Conservation (phyloP, 176 grass and related monocot species). For the Rhynchospora pubera region DNA sequence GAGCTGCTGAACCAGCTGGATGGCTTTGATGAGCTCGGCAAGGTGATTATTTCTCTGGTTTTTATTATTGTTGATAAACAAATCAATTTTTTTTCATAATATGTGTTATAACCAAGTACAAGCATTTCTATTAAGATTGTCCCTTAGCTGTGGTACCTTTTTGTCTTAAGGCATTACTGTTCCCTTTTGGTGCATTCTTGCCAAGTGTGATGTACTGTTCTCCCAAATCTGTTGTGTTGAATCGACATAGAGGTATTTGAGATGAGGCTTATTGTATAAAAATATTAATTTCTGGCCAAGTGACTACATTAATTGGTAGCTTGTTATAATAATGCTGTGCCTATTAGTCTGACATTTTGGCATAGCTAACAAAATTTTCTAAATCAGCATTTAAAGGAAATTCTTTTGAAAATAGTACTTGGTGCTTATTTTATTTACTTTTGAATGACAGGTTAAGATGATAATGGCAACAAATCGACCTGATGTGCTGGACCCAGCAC, state of each 20-base stretch:
- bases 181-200: background rate
- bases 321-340: no score
- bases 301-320: background rate
- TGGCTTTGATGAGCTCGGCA: constrained; percentile 92
- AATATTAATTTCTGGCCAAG: background rate
- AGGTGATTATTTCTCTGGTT: constrained; percentile 37
- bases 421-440: background rate
- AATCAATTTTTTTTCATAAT: background rate
- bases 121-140: background rate
- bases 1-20: constrained; percentile 94
- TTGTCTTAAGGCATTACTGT: background rate
- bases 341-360: background rate
- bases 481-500: constrained; percentile 89
- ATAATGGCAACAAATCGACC: constrained; percentile 95
- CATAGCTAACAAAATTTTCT: background rate
- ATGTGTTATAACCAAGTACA: background rate
- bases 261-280: background rate
- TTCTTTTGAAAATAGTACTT: background rate
- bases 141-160: background rate
- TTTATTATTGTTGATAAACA: background rate
- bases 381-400: constrained; percentile 6
- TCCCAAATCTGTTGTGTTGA: background rate
- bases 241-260: background rate
- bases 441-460: constrained; percentile 71
- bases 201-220: background rate